Conservation (phyloP, 495 filamentous ascomycete genomes). For the Aspergillus carlsbadensis region DNA sequence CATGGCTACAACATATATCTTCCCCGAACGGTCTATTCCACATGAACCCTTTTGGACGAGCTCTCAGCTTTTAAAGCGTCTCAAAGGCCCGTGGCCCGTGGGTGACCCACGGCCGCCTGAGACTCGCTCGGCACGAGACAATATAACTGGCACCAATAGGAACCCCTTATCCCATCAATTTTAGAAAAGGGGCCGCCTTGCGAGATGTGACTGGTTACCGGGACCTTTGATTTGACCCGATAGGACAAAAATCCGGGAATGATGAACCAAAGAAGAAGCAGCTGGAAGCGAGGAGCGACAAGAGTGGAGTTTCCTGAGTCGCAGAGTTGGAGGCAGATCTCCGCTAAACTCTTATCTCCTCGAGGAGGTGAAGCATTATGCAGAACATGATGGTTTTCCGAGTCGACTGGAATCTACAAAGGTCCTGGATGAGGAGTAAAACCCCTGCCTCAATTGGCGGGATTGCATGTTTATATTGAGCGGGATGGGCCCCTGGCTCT, state of each 20-base stretch:
- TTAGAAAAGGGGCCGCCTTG: neutral
- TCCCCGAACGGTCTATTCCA: slow-evolving; percentile 3
- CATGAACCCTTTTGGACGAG: slow-evolving; percentile 3
- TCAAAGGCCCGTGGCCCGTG: neutral
- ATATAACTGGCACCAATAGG: slow-evolving; percentile 7
- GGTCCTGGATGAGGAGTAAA: slow-evolving; percentile 1
- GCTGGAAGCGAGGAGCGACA: neutral
- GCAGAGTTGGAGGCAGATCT: neutral
- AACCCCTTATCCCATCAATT: neutral
- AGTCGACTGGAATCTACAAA: neutral
- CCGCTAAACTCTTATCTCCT: neutral
- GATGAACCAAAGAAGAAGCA: slow-evolving; percentile 13
- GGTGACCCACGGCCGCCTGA: neutral
- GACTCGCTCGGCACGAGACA: slow-evolving; percentile 8
- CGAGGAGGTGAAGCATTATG: slow-evolving; percentile 17
- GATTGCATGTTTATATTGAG: neutral
- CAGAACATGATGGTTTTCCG: slow-evolving; percentile 21
- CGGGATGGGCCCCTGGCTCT: neutral
- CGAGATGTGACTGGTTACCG: neutral
- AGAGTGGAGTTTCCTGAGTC: neutral
- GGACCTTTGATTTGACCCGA: slow-evolving; percentile 1
- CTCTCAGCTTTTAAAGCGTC: too few relatives aligned
- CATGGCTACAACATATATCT: too few relatives aligned
- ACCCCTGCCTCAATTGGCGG: slow-evolving; percentile 10
- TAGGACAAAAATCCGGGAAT: slow-evolving; percentile 11